These are phyloP conservation scores for Tetrahymena malaccensis DNA, from an alignment of 73 alveolate species.

Conservation along the genomic window DNA sequence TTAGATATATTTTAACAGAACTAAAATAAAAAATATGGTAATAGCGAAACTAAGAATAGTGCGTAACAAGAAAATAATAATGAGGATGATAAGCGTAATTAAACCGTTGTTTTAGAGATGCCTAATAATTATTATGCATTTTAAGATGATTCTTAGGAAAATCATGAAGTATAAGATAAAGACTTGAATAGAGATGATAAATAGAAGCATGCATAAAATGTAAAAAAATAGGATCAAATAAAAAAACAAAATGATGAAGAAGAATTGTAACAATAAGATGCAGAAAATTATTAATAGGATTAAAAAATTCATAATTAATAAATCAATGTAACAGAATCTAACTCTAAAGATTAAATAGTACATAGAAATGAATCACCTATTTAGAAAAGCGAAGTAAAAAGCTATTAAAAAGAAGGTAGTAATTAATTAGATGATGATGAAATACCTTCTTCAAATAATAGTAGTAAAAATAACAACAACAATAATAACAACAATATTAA, in stretches of 20 bases:
- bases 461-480: background rate
- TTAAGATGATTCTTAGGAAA: background rate
- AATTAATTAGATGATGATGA: background rate
- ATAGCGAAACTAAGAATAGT: background rate
- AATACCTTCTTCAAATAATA: background rate
- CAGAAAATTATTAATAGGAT: background rate
- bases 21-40: background rate
- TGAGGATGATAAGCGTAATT: background rate
- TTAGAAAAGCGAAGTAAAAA: too few species aligned
- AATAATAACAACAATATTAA: too few species aligned
- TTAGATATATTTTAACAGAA: background rate
- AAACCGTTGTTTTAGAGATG: background rate
- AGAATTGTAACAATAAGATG: background rate
- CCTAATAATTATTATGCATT: background rate
- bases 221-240: too few species aligned
- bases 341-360: background rate
- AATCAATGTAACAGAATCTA: background rate
- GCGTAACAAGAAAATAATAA: background rate
- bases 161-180: background rate
- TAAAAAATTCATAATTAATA: too few species aligned
- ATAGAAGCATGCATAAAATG: background rate
- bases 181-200: background rate
- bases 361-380: background rate
- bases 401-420: too few species aligned
- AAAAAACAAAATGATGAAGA: too few species aligned